A percentile compares a stretch with the other conserved stretches of the same genome.
Evolutionary conservation across 192 early-diverging fungal species (phyloP).

Genomic region (Gaertneriomyces semiglobifer): DNA sequence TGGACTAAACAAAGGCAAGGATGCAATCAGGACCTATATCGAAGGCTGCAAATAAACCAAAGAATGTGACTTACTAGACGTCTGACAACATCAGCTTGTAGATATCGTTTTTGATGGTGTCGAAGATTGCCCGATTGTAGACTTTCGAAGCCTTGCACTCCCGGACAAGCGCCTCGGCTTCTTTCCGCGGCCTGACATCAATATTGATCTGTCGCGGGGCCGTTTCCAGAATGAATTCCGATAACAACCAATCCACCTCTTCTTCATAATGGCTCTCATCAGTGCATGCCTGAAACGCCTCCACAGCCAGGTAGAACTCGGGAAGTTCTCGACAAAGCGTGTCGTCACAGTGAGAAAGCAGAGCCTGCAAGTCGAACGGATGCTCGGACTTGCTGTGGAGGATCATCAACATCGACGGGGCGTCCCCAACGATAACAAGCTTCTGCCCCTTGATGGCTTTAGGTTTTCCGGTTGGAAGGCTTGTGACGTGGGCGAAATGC

Average conservation of each 20-base stretch:
- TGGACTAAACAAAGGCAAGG: not conserved
- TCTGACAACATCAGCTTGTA: constrained; percentile 1
- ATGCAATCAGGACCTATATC: not conserved
- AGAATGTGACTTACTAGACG: not conserved
- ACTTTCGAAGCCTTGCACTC: not conserved
- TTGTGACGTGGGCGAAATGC: no score
- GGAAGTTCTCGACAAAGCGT: not conserved
- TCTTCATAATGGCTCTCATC: not conserved
- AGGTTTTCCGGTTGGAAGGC: no score
- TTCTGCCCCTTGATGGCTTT: no score
- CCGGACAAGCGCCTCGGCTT: not conserved
- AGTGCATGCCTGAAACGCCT: not conserved
- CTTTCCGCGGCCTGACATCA: not conserved
- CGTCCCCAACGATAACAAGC: no score
- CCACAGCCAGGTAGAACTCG: not conserved
- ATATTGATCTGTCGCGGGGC: constrained; percentile 9
- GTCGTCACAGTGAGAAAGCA: no score
- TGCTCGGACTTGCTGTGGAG: no score
- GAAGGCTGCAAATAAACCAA: not conserved
- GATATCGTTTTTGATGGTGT: not conserved
- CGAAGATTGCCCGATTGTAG: not conserved
- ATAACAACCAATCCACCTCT: constrained; percentile 7
- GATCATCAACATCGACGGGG: no score
- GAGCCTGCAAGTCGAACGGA: no score
- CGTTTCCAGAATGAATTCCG: not conserved